These are phyloP conservation scores for Leptodontidium sp. DNA, from an alignment of 2,329 filamentous ascomycete genomes.

Conservation along the genomic window DNA sequence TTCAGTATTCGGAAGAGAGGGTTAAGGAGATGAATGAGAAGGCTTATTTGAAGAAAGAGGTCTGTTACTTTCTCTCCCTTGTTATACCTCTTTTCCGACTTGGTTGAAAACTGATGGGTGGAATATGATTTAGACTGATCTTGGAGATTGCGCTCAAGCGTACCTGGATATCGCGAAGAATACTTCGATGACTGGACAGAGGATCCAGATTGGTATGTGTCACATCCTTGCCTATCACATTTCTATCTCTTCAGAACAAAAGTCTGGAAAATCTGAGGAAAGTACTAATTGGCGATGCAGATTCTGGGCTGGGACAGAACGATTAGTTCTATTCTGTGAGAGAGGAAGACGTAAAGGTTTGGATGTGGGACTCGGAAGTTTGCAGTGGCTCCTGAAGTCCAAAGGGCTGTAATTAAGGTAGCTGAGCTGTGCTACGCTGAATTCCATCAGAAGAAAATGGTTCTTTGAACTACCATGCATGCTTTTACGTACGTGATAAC, in stretches of 20 bases:
- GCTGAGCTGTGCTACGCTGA: not conserved
- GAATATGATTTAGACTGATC: slow-evolving; percentile 49
- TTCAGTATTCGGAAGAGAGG: slow-evolving; percentile 59
- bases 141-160: slow-evolving; percentile 63
- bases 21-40: slow-evolving; percentile 58
- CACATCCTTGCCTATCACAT: not conserved
- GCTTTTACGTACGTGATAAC: no score
- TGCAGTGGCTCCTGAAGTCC: not conserved
- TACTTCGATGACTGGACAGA: slow-evolving; percentile 46
- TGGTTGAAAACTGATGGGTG: not conserved
- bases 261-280: not conserved
- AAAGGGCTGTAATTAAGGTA: no score
- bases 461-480: no score
- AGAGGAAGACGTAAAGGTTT: not conserved
- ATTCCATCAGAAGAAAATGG: not conserved
- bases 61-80: slow-evolving; percentile 37
- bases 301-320: slow-evolving; percentile 33
- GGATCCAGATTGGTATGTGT: slow-evolving; percentile 45
- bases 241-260: not conserved
- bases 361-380: no score
- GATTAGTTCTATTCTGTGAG: slow-evolving; percentile 15
- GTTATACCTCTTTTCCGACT: not conserved
- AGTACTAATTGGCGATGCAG: slow-evolving; percentile 21
- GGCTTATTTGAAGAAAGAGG: slow-evolving; percentile 63
- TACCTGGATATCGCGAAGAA: slow-evolving; percentile 63